Conservation (phyloP, 345 rosid species). For the Eucalyptus sp. region DNA sequence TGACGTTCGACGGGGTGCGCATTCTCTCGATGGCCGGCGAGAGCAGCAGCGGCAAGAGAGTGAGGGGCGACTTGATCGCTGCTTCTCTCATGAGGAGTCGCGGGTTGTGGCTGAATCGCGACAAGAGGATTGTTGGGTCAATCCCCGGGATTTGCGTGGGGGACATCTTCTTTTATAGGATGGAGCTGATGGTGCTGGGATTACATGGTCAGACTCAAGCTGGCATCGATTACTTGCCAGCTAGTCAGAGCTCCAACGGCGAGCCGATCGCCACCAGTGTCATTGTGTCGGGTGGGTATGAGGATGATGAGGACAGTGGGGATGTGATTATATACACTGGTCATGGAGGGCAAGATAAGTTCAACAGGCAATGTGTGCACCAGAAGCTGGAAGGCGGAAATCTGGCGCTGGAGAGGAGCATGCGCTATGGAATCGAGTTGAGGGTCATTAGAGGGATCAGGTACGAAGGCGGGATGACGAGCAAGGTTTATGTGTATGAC, state of each 20-base stretch:
- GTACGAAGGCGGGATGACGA: conserved; percentile 32
- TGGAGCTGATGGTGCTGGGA: conserved; percentile 82
- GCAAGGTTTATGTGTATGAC: conserved; percentile 76
- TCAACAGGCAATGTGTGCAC: conserved; percentile 49
- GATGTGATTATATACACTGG: conserved; percentile 75
- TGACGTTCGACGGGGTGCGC: conserved; percentile 55
- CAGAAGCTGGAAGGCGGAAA: conserved; percentile 93
- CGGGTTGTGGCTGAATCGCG: conserved; percentile 68
- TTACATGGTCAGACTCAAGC: conserved; percentile 81
- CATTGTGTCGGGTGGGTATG: conserved; percentile 80
- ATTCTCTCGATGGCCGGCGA: conserved; percentile 29
- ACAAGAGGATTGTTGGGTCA: conserved; percentile 56
- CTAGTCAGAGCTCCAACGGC: conserved; percentile 44
- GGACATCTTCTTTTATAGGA: conserved; percentile 71
- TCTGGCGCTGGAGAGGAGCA: conserved; percentile 85
- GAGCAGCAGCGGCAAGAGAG: conserved; percentile 22
- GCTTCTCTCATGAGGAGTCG: conserved; percentile 52
- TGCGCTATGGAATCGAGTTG: conserved; percentile 74
- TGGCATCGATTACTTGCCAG: conserved; percentile 76
- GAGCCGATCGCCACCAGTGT: conserved; percentile 73
- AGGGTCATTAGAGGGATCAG: conserved; percentile 74
- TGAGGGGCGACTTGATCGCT: conserved; percentile 44
- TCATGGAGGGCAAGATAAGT: conserved; percentile 63
- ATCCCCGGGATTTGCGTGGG: conserved; percentile 92
- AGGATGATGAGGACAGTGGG: conserved; percentile 57